These are phyloP conservation scores for Neospermospora avenae DNA, from an alignment of 2,329 filamentous ascomycete genomes.

Conservation along the genomic window DNA sequence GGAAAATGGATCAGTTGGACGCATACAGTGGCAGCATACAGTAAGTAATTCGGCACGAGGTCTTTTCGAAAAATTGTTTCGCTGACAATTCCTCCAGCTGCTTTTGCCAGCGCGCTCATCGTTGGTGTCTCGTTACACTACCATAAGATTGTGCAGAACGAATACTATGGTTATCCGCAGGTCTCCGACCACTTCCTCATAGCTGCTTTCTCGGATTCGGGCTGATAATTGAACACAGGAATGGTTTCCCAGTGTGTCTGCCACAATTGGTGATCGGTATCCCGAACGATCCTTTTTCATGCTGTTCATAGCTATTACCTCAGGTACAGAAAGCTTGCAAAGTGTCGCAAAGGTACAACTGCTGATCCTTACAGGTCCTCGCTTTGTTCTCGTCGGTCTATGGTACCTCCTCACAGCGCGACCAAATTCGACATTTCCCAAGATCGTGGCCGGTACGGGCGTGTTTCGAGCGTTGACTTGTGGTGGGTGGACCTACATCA, in stretches of 20 bases:
- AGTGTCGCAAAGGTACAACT: not conserved
- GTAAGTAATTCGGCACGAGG: slow-evolving; percentile 54
- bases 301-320: slow-evolving; percentile 95
- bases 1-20: slow-evolving; percentile 88
- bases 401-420: slow-evolving; percentile 88
- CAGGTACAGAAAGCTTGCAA: slow-evolving; percentile 53
- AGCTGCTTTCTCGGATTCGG: not conserved
- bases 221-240: slow-evolving; percentile 46
- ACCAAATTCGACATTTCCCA: slow-evolving; percentile 72
- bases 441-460: slow-evolving; percentile 75
- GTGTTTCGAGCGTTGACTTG: slow-evolving; percentile 88
- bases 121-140: slow-evolving; percentile 84
- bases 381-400: slow-evolving; percentile 84
- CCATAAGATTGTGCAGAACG: slow-evolving; percentile 95
- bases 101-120: slow-evolving; percentile 81
- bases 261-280: slow-evolving; percentile 95
- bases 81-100: slow-evolving; percentile 48
- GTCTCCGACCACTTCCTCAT: not conserved
- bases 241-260: slow-evolving; percentile 95
- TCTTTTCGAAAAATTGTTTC: not conserved
- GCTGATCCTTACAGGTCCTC: slow-evolving; percentile 58
- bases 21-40: slow-evolving; percentile 81
- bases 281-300: slow-evolving; percentile 96
- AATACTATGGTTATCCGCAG: slow-evolving; percentile 88
- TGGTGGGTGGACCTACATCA: slow-evolving; percentile 97